Evolutionary conservation across 2,329 filamentous ascomycete genomes (phyloP), one percentile per base, ranked within the genome.

Genomic region (Teratosphaeria destructans): DNA sequence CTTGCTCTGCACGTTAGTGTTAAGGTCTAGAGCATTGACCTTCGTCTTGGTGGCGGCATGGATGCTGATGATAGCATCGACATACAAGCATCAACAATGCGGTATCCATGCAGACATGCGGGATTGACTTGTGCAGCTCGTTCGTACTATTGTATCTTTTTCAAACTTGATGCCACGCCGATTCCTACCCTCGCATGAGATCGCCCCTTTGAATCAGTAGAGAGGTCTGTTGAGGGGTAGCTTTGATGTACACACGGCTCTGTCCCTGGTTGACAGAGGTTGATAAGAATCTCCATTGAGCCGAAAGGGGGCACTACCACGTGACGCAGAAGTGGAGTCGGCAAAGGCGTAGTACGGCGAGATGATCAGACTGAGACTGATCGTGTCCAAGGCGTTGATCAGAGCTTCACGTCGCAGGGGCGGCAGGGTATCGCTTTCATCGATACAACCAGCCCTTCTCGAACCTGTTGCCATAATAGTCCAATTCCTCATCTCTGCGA

Each of bases 391-490:
- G 29, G 29, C 29, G 29, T 32, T 32, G 2, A 32, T 32, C 29
- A 47, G 35, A 27, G 8, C 27, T 11, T 14, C n/a, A 49, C 19
- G n/a, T 49, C 16, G 8, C 19, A 8, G 10, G 3, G 19, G n/a
- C 43, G 16, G 43, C n/a, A 7, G 6, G 43, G 7, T 7, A 2
- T 19, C 2, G 43, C 43, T 1, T 37, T 58, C 61, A 72, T 57
- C 66, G 63, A 59, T 71, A 71, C 8, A 71, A 52, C 43, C 67
- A 69, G 23, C 67, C 64, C 34, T 64, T 65, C 39, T 62, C 61
- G 39, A 67, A 71, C 4, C 65, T 63, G 52, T 72, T 71, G 3
- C 70, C 70, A 59, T 73, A 71, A 54, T 71, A 72, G 60, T 72
- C 70, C 60, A 66, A 55, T 52, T 71, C 68, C 43, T 72, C 70